Percentiles rank a stretch among this genome's conserved stretches.
Evolutionary conservation across 805 yeast genomes (phyloP).

Genomic region (Pichia kluyveri): DNA sequence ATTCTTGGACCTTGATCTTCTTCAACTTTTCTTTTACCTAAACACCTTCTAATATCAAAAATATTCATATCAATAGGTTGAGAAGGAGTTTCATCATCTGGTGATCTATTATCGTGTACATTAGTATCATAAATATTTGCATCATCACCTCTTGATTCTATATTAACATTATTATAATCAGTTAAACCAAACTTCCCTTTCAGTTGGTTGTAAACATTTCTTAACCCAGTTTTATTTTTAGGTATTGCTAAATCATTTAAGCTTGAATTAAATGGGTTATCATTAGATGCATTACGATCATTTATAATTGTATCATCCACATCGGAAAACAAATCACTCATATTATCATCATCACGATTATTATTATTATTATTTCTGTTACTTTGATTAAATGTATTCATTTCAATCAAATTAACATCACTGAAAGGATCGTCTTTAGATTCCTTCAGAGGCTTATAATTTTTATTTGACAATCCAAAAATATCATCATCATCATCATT

Average conservation of each 20-base stretch:
- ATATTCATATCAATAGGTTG: conserved; percentile 11
- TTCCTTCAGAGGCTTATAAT: background rate
- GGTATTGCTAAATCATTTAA: conserved; percentile 6
- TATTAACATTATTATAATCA: conserved; percentile 17
- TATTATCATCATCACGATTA: background rate
- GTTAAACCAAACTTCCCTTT: conserved; percentile 20
- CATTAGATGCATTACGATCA: conserved; percentile 1
- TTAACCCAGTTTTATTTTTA: conserved; percentile 15
- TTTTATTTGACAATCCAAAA: background rate
- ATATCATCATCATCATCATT: background rate
- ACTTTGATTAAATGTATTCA: background rate
- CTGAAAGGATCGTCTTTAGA: background rate
- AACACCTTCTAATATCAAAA: conserved; percentile 23
- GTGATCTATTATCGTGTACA: conserved; percentile 17
- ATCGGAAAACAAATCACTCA: conserved; percentile 9
- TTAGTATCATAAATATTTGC: conserved; percentile 16
- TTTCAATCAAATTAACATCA: background rate
- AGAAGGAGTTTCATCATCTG: conserved; percentile 16
- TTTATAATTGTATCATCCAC: conserved; percentile 9
- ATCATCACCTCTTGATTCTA: conserved; percentile 2
- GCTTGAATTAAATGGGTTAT: background rate
- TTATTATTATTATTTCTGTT: background rate
- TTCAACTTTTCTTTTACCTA: conserved; percentile 12
- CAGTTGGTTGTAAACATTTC: conserved; percentile 23
- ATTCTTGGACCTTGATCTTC: conserved; percentile 42